Conservation (phyloP, 129 eudicot genomes). For the Flaveria linearis region DNA sequence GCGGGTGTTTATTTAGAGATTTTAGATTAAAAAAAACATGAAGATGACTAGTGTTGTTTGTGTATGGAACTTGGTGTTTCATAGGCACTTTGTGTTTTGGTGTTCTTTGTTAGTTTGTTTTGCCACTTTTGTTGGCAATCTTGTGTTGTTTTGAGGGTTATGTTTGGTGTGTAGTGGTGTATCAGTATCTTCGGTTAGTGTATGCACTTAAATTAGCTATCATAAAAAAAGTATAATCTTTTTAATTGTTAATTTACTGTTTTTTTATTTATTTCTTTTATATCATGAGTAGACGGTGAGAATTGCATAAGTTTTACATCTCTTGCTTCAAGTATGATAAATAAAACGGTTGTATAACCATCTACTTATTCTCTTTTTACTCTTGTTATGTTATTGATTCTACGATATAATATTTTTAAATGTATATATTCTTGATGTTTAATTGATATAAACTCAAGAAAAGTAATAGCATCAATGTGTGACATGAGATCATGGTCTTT, state of each 20-base stretch:
- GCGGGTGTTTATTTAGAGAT: constrained; percentile 20
- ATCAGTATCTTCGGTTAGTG: not conserved
- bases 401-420: not conserved
- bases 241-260: not conserved
- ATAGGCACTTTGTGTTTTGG: constrained; percentile 21
- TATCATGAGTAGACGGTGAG: too few species aligned
- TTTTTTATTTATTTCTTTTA: not conserved
- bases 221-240: constrained; percentile 1
- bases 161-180: constrained; percentile 12
- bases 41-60: constrained; percentile 24
- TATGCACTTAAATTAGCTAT: not conserved
- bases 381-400: too few species aligned
- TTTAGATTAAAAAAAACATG: not conserved
- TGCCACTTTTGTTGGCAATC: constrained; percentile 23
- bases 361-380: too few species aligned
- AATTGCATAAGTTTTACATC: too few species aligned
- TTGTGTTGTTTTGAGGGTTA: constrained; percentile 21
- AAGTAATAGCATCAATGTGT: not conserved
- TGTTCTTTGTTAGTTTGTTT: constrained; percentile 16
- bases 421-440: not conserved
- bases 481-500: not conserved
- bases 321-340: too few species aligned
- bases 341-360: too few species aligned
- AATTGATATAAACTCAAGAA: not conserved
- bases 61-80: constrained; percentile 34